These are phyloP conservation scores for Poteriospumella lacustris DNA, from an alignment of 108 stramenopile genomes.

Conservation along the genomic window DNA sequence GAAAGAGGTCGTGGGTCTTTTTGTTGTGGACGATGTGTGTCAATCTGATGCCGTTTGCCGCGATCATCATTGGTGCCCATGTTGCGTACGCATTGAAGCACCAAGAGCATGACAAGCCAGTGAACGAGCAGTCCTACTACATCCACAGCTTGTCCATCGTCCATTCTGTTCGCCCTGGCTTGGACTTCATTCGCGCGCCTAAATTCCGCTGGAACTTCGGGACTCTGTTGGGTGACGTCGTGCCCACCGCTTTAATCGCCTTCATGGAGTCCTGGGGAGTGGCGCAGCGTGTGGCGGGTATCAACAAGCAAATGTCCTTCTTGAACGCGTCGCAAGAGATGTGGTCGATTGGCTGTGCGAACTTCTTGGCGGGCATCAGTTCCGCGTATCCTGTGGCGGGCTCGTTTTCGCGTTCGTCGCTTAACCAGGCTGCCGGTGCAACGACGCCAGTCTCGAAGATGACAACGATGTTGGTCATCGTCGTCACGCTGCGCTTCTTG, in stretches of 20 bases:
- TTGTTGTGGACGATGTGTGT: not conserved
- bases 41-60: not conserved
- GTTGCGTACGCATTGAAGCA: not conserved
- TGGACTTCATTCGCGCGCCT: not conserved
- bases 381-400: constrained; percentile 33
- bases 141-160: constrained; percentile 19
- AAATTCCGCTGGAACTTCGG: not conserved
- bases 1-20: constrained; percentile 15
- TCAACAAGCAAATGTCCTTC: constrained; percentile 1
- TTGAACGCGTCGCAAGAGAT: constrained; percentile 32
- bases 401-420: constrained; percentile 24
- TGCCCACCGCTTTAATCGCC: constrained; percentile 19
- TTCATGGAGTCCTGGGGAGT: constrained; percentile 28
- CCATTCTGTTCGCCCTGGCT: not conserved
- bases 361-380: constrained; percentile 15
- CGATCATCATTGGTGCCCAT: constrained; percentile 27
- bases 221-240: not conserved
- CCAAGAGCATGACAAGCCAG: constrained; percentile 1
- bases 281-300: constrained; percentile 18
- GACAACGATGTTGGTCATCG: not conserved
- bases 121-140: not conserved
- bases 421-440: constrained; percentile 17
- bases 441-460: constrained; percentile 17
- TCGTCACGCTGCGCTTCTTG: constrained; percentile 17
- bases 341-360: constrained; percentile 17